These are phyloP conservation scores for Trichocomaceae sp. DNA, from an alignment of 2,329 filamentous ascomycete species.

Conservation along the genomic window DNA sequence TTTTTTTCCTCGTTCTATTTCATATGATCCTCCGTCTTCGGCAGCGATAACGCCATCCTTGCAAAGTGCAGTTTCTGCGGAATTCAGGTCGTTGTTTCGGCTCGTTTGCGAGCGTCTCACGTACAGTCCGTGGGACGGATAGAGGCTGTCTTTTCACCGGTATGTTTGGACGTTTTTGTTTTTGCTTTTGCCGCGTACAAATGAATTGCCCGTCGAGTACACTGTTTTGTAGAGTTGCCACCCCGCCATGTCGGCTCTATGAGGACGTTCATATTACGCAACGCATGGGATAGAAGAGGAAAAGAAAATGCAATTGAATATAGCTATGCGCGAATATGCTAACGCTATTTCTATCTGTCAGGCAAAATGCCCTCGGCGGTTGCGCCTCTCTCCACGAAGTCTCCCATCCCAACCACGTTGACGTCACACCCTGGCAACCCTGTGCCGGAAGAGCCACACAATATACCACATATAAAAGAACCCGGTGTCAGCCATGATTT, in stretches of 20 bases:
- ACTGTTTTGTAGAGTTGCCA: neutral
- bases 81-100: neutral
- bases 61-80: conserved; percentile 1
- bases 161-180: neutral
- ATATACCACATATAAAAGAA: conserved; percentile 30
- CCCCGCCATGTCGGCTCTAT: neutral
- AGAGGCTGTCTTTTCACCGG: neutral
- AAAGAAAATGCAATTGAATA: too few relatives aligned
- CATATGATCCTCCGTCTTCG: neutral
- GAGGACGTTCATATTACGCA: too few relatives aligned
- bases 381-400: neutral
- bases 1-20: neutral
- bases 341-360: neutral
- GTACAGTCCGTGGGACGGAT: neutral
- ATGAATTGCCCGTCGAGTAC: too few relatives aligned
- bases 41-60: neutral
- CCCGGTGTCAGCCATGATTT: conserved; percentile 24
- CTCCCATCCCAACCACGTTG: conserved; percentile 29
- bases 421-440: conserved; percentile 44
- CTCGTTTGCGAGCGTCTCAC: neutral
- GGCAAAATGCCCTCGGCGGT: conserved; percentile 6
- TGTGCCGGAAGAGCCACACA: conserved; percentile 42
- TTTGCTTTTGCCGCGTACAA: too few relatives aligned
- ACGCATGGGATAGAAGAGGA: too few relatives aligned
- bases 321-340: too few relatives aligned